Evolutionary conservation across 2,329 filamentous ascomycete species (phyloP).

Genomic region (Camillea tinctor): DNA sequence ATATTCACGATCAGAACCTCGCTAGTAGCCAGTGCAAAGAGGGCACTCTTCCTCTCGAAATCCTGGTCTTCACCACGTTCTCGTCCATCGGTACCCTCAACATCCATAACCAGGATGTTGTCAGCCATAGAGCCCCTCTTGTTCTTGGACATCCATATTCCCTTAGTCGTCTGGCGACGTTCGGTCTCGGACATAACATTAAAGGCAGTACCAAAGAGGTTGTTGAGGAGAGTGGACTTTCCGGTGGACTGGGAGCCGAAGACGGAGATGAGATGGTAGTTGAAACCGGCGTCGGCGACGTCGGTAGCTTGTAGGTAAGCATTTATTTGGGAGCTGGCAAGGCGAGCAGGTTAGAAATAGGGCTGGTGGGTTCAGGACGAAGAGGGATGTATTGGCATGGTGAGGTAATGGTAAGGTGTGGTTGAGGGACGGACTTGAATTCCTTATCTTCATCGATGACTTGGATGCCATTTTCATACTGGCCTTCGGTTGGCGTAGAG

Average conservation of each 20-base stretch:
- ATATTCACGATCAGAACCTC: conserved; percentile 98
- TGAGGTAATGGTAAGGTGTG: too few relatives aligned
- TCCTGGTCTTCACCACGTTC: conserved; percentile 98
- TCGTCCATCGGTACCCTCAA: conserved; percentile 94
- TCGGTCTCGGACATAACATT: conserved; percentile 97
- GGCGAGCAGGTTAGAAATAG: conserved; percentile 14
- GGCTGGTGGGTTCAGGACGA: background rate
- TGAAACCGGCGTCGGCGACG: conserved; percentile 88
- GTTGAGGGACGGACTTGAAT: conserved; percentile 72
- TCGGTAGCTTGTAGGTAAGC: conserved; percentile 78
- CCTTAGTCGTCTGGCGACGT: conserved; percentile 94
- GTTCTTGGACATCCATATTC: conserved; percentile 99
- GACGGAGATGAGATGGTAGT: conserved; percentile 98
- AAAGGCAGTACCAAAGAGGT: conserved; percentile 93
- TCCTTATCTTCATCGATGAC: conserved; percentile 95
- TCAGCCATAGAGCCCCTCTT: conserved; percentile 82
- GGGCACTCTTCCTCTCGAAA: conserved; percentile 95
- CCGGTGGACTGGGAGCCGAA: conserved; percentile 98
- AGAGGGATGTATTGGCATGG: too few relatives aligned
- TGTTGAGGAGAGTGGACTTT: conserved; percentile 94
- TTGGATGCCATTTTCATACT: conserved; percentile 92
- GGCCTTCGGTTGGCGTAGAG: conserved; percentile 59
- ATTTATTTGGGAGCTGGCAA: conserved; percentile 67
- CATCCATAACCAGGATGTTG: conserved; percentile 99
- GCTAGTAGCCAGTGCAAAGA: conserved; percentile 95